These are phyloP conservation scores for Flaveria ramosissima DNA, from an alignment of 129 eudicot genomes.

Conservation along the genomic window DNA sequence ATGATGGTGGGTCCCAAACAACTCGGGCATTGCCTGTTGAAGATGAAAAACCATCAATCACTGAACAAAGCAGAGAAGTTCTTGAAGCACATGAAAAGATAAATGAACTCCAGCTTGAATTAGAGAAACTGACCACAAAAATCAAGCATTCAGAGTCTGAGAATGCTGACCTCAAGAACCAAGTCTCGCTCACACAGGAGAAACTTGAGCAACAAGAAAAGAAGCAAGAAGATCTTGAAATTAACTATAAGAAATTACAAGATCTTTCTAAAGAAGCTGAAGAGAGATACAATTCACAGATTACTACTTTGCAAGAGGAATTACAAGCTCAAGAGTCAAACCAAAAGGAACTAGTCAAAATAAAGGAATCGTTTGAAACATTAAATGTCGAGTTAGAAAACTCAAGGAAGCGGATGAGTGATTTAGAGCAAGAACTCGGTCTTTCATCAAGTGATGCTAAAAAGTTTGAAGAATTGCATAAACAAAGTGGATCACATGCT, in stretches of 20 bases:
- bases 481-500: conserved; percentile 70
- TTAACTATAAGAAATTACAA: conserved; percentile 55
- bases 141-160: conserved; percentile 74
- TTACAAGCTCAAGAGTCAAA: conserved; percentile 65
- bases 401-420: conserved; percentile 66
- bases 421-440: conserved; percentile 61
- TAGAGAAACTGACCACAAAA: conserved; percentile 52
- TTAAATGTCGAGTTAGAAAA: conserved; percentile 65
- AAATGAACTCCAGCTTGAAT: conserved; percentile 70
- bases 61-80: conserved; percentile 64
- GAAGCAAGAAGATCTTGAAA: conserved; percentile 63
- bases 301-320: conserved; percentile 63
- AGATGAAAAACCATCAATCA: conserved; percentile 37
- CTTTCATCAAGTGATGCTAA: conserved; percentile 57
- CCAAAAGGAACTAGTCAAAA: conserved; percentile 59
- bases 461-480: conserved; percentile 80
- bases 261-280: conserved; percentile 54
- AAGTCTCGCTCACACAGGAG: conserved; percentile 56
- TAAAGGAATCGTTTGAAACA: conserved; percentile 66
- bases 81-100: conserved; percentile 75
- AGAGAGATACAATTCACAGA: conserved; percentile 54
- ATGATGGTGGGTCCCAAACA: conserved; percentile 36
- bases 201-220: conserved; percentile 57
- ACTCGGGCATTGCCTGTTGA: conserved; percentile 36
- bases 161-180: conserved; percentile 55